Conservation (phyloP, 768 basidiomycete genomes). For the Xerocomus potaroensis region DNA sequence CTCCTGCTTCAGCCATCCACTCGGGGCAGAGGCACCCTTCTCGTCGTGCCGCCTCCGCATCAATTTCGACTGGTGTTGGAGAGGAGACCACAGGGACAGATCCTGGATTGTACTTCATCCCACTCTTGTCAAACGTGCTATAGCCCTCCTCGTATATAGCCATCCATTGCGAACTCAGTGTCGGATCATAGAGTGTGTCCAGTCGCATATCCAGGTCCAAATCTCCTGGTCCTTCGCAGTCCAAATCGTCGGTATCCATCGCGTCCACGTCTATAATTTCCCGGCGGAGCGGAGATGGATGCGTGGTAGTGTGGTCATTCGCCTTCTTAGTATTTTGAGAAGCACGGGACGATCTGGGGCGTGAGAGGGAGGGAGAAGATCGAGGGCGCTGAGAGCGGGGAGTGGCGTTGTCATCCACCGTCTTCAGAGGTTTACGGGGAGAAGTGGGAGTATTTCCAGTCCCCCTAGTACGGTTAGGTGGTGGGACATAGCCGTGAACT, state of each 20-base stretch:
- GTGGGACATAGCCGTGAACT: slow-evolving; percentile 20
- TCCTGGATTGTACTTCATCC: neutral
- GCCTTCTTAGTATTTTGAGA: neutral
- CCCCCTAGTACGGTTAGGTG: neutral
- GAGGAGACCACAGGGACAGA: neutral
- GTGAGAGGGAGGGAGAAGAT: neutral
- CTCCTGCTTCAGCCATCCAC: slow-evolving; percentile 17
- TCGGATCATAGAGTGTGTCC: slow-evolving; percentile 3
- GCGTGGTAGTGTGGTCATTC: neutral
- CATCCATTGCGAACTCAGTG: slow-evolving; percentile 13
- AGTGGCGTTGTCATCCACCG: neutral
- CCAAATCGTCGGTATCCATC: neutral
- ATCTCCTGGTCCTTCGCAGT: neutral
- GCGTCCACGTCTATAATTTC: neutral
- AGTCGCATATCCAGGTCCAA: slow-evolving; percentile 7
- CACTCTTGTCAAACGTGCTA: slow-evolving; percentile 1
- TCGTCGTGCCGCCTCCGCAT: neutral
- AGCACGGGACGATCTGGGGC: neutral
- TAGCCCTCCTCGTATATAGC: slow-evolving; percentile 10
- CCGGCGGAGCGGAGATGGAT: neutral
- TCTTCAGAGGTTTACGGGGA: neutral
- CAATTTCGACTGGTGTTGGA: neutral
- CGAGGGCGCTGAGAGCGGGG: neutral
- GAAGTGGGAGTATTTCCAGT: too few species aligned
- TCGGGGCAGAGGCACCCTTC: slow-evolving; percentile 22